These are phyloP conservation scores for Colletotrichum echinochloae DNA, from an alignment of 2,329 filamentous ascomycete genomes.

Conservation along the genomic window DNA sequence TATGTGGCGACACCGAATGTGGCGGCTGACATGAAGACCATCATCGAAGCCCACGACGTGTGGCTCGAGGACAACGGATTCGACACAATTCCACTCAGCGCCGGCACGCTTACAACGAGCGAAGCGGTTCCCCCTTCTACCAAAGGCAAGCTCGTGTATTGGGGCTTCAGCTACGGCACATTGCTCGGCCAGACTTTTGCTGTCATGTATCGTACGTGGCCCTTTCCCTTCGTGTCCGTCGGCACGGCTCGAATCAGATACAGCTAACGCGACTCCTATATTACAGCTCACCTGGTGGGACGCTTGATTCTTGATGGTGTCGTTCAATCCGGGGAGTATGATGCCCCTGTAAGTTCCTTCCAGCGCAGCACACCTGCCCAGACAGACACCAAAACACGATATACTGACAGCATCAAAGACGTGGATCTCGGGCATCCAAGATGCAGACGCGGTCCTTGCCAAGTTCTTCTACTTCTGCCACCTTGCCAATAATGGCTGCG, in stretches of 20 bases:
- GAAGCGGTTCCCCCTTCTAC: conserved; percentile 24
- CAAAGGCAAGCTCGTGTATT: conserved; percentile 48
- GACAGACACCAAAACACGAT: neutral
- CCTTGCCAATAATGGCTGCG: conserved; percentile 54
- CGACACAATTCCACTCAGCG: conserved; percentile 18
- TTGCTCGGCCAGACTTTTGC: conserved; percentile 53
- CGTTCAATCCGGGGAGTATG: conserved; percentile 51
- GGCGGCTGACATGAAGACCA: conserved; percentile 43
- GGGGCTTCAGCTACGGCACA: conserved; percentile 55
- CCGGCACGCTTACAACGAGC: conserved; percentile 7
- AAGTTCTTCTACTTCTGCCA: conserved; percentile 62
- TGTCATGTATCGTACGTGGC: conserved; percentile 50
- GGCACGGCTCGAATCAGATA: neutral
- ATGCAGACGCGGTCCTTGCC: conserved; percentile 60
- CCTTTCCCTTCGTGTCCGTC: neutral
- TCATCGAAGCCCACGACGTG: conserved; percentile 35
- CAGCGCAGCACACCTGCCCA: neutral
- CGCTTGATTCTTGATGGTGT: conserved; percentile 50
- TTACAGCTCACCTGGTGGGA: conserved; percentile 44
- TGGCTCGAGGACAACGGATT: conserved; percentile 35
- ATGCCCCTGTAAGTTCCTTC: conserved; percentile 42
- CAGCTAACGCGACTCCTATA: neutral
- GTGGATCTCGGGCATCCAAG: conserved; percentile 54
- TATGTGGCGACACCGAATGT: conserved; percentile 42
- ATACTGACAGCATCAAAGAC: conserved; percentile 16